Percentiles rank a stretch among this genome's conserved stretches.
phyloP scores from a whole-genome alignment of 352 stramenopile genomes.

The Globisporangium echinulatum region DNA sequence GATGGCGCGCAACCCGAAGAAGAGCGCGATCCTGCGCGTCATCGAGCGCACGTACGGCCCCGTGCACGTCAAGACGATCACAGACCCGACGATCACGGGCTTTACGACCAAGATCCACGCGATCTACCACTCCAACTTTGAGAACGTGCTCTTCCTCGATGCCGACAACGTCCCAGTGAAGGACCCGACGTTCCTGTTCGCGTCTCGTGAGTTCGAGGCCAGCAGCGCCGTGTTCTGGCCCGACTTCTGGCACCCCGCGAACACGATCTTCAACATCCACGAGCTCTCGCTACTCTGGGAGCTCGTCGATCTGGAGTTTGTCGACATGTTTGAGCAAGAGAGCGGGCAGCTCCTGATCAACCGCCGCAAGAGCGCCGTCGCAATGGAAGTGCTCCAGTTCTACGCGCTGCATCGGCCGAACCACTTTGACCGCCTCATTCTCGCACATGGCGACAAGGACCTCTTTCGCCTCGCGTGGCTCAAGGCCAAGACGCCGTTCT shows the following conservation, averaged over 20 bases:
- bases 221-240: constrained; percentile 67
- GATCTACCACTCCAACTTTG: constrained; percentile 56
- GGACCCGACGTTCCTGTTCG: constrained; percentile 66
- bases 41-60: constrained; percentile 30
- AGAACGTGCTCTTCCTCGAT: constrained; percentile 71
- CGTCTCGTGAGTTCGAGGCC: constrained; percentile 29
- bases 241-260: constrained; percentile 67
- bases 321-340: constrained; percentile 81
- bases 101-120: constrained; percentile 71
- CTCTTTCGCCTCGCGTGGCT: constrained; percentile 77
- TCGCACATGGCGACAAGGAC: constrained; percentile 75
- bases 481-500: constrained; percentile 49
- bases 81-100: constrained; percentile 30
- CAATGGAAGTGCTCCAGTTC: constrained; percentile 54
- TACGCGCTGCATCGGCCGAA: constrained; percentile 57
- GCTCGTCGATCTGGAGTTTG: constrained; percentile 47
- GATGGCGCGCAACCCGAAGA: constrained; percentile 24
- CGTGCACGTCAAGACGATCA: constrained; percentile 42
- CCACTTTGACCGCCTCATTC: constrained; percentile 48
- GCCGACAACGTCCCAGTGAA: constrained; percentile 57
- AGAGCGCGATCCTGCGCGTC: constrained; percentile 15
- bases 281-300: constrained; percentile 50
- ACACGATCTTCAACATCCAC: constrained; percentile 73
- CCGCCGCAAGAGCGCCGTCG: constrained; percentile 21
- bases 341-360: constrained; percentile 72